Base-by-base conservation (phyloP, 495 filamentous ascomycete genomes). In the Chaetomium cochliodes region DNA sequence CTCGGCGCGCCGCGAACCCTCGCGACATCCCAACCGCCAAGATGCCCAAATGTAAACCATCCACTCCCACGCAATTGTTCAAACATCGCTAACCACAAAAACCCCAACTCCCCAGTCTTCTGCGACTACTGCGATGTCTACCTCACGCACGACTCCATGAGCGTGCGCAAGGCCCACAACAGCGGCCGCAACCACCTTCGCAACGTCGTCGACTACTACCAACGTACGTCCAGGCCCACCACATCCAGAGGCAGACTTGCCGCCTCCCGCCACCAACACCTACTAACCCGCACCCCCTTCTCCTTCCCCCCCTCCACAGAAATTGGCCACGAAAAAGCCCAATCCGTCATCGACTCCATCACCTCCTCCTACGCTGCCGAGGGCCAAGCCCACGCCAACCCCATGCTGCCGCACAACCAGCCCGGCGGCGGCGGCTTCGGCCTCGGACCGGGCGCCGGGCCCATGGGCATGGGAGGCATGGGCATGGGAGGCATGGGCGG, bases 91-190 rank as follows among this genome's bases (percentile, higher is more conserved):
- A 50, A 51, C 23, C 28, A 20, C 23, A 18, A 37, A 37, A 5
- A 3, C 33, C 33, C 26, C 52, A 37, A 7, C 5, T 8, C 33
- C 26, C 52, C 69, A 77, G 67, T 82, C 67, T 79, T 77, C 91
- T 93, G 94, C 84, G 94, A 98, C 77, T 98, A 98, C 82, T 98
- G 94, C 85, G 94, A 98, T 88, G 96, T 98, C 77, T 98, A 98
- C 84, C 90, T 98, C 69, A 98, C 96, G 63, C 94, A 98, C 84
- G 96, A 98, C 87, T 96, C 91, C 16, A 98, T 98, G 93, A 96
- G 91, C 80, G 94, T 98, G 73, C 91, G 94, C 72, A 97, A 97
- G 80, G 94, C 94, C 18, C 94, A 98, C 79, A 98, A 98, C 82
- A 90, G 86, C 70, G 94, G 94, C 64, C 86, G 93, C 53, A 98